phyloP scores from a whole-genome alignment of 495 filamentous ascomycete genomes.

The Neurospora sublineolata region DNA sequence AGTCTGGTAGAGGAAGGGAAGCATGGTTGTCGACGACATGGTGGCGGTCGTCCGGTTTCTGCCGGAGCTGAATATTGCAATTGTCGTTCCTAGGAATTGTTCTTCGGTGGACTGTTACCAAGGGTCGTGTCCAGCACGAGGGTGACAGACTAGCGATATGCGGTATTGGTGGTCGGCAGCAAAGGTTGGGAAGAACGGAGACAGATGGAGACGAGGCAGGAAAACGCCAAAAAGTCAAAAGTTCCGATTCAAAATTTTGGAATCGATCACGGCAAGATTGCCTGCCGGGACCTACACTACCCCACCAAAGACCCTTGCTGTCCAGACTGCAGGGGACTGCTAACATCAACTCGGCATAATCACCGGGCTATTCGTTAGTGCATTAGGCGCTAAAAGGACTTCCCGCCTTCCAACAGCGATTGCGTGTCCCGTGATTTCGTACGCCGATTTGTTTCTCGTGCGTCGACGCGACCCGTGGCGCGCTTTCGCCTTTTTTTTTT shows the following conservation, averaged over 20 bases:
- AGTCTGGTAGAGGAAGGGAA: slow-evolving; percentile 65
- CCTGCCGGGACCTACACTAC: neutral
- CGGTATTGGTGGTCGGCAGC: neutral
- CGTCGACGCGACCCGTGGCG: neutral
- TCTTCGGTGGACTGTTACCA: neutral
- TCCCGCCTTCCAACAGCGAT: neutral
- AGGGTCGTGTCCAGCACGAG: neutral
- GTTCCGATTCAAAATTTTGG: neutral
- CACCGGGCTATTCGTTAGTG: neutral
- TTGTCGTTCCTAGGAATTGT: neutral
- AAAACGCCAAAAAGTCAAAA: neutral
- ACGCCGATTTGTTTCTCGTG: neutral
- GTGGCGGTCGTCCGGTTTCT: neutral
- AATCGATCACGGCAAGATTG: neutral
- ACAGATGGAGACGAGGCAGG: neutral
- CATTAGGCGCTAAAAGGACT: neutral
- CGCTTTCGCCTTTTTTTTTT: too few relatives aligned
- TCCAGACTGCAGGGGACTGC: neutral
- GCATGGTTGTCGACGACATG: slow-evolving; percentile 28
- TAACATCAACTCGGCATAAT: neutral
- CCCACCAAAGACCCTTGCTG: neutral
- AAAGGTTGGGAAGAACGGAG: neutral
- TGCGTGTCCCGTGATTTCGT: neutral
- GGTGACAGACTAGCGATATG: neutral
- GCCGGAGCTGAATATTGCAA: too few relatives aligned